These are phyloP conservation scores for Biscogniauxia mediterranea DNA, from an alignment of 2,329 filamentous ascomycete species.

Conservation along the genomic window DNA sequence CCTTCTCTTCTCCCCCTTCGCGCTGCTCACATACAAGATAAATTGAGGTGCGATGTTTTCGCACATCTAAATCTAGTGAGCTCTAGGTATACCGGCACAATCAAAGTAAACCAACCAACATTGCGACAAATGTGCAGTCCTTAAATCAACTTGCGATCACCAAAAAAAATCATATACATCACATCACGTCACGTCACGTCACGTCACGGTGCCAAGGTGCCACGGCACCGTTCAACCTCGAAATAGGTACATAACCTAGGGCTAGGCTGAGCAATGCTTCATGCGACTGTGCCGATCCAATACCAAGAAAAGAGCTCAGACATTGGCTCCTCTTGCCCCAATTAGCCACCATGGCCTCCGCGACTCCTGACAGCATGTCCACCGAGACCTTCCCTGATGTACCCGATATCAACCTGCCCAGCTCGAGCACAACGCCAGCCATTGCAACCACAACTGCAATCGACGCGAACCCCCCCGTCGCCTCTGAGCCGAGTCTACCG, in stretches of 20 bases:
- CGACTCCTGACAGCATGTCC: slow-evolving; percentile 20
- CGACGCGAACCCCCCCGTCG: slow-evolving; percentile 11
- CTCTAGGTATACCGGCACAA: too few relatives aligned
- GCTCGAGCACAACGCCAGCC: slow-evolving; percentile 1
- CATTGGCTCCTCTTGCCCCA: not conserved
- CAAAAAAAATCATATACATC: not conserved
- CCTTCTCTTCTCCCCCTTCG: not conserved
- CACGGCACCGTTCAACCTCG: too few relatives aligned
- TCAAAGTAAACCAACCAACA: not conserved
- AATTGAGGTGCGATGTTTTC: not conserved
- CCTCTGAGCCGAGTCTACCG: slow-evolving; percentile 5
- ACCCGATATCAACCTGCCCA: slow-evolving; percentile 6
- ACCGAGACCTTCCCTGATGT: slow-evolving; percentile 24
- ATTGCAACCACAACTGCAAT: slow-evolving; percentile 2
- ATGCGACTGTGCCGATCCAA: not conserved
- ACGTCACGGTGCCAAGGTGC: not conserved
- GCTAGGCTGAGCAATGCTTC: not conserved
- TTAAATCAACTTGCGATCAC: not conserved
- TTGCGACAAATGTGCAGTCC: not conserved
- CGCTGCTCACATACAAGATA: not conserved
- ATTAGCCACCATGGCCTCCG: slow-evolving; percentile 17
- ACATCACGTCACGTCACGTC: not conserved
- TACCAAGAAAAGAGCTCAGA: not conserved
- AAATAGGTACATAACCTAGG: not conserved
- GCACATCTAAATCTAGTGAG: not conserved